Evolutionary conservation across 169 alveolate species (phyloP), one percentile per base, ranked within the genome.

Genomic region (Neospora caninum): DNA sequence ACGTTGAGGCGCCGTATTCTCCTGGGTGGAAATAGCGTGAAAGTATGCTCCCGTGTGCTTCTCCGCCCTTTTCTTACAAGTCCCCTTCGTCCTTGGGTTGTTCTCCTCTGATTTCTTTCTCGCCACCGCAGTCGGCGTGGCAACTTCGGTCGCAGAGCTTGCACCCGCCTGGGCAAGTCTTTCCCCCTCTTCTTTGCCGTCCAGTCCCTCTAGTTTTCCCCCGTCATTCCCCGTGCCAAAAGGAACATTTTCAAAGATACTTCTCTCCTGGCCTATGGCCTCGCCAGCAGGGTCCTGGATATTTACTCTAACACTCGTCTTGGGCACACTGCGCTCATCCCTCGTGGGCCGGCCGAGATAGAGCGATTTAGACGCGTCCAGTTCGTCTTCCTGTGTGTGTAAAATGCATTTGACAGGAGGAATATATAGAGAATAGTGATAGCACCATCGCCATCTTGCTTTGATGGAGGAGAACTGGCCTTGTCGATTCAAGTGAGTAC

Each of bases 311-410:
- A 78, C 87, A 39, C 41, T 78, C 25, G 87, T 34, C 87, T 16
- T 34, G 41, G 87, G 87, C 49, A 78, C 45, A 20, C 45, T 39
- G 41, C 7, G 9, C 43, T 78, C 87, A 0, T 78, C 87, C 43
- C 34, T 20, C 45, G 53, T 0, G 31, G 53, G 31, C 7, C 87
- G 87, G 9, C 53, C 45, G 39, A 78, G 45, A 34, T 78, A 78
- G 45, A 78, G 87, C 29, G 87, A 78, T 34, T 78, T 34, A 27
- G 45, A 42, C n/a, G 87, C 42, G 45, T 78, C 87, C 53, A 78
- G 87, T 0, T 78, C 87, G 41, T 78, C 87, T 34, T 78, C 87
- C 87, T 78, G 78, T 29, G 20, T 10, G 2, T 29, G 36, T 20
- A 64, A 0, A 36, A 0, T 20, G 67, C 87, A 29, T 22, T 31